These are phyloP conservation scores for Diaporthe aspalathi DNA, from an alignment of 2,329 filamentous ascomycete genomes.

Conservation along the genomic window DNA sequence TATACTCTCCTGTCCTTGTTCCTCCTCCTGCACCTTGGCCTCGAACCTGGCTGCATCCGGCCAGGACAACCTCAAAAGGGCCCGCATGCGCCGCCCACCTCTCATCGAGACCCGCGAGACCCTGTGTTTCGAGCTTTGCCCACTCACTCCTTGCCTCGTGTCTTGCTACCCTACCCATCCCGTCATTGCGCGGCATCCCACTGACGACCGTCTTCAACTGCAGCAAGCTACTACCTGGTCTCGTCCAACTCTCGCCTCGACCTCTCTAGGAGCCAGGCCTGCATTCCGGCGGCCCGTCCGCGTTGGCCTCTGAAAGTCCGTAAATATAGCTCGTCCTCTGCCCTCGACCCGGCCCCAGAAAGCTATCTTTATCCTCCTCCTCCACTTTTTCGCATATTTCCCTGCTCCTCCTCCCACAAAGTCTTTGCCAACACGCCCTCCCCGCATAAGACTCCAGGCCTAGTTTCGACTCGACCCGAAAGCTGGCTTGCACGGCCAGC, in stretches of 20 bases:
- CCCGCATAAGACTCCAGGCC: slow-evolving; percentile 31
- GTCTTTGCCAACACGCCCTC: background rate
- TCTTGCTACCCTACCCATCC: background rate
- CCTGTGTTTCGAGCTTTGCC: slow-evolving; percentile 32
- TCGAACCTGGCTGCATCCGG: slow-evolving; percentile 25
- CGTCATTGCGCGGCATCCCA: background rate
- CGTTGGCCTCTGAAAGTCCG: background rate
- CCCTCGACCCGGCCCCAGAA: slow-evolving; percentile 25
- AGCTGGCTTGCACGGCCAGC: slow-evolving; percentile 37
- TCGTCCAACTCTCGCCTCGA: slow-evolving; percentile 8
- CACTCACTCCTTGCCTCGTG: slow-evolving; percentile 4
- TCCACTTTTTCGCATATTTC: slow-evolving; percentile 23
- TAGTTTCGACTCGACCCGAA: slow-evolving; percentile 32
- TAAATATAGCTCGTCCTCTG: slow-evolving; percentile 27
- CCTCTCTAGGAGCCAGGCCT: slow-evolving; percentile 8
- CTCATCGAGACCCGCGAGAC: slow-evolving; percentile 10
- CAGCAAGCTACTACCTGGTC: background rate
- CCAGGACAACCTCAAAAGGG: slow-evolving; percentile 39
- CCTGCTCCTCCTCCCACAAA: slow-evolving; percentile 11
- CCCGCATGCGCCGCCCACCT: slow-evolving; percentile 34
- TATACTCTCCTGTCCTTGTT: background rate
- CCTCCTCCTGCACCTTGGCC: background rate
- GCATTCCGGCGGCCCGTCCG: slow-evolving; percentile 15
- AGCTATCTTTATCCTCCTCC: slow-evolving; percentile 36
- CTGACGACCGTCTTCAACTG: slow-evolving; percentile 10